Base-by-base conservation (phyloP, 2,329 filamentous ascomycete species). In the Monilinia laxa region DNA sequence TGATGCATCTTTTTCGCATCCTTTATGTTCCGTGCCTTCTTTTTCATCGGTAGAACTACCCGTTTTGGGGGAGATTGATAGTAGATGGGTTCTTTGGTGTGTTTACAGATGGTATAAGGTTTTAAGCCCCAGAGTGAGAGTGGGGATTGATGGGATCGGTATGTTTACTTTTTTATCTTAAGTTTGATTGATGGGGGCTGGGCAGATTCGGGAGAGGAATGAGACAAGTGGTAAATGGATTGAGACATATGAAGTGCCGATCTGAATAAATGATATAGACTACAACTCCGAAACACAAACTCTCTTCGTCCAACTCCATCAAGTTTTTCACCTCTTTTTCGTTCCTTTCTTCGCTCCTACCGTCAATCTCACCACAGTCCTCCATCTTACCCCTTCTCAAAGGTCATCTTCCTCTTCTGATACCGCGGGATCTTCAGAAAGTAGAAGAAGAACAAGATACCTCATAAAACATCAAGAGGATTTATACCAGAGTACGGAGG, bases 61-160 rank as follows among this genome's bases (percentile, higher is more conserved):
- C 1, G 72, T 82, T 2, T 70, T 80, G 0, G 77, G 78, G 10
- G 68, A 74, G 16, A 65, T 85, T 31, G 85, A 88, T 70, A 93
- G 90, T 12, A 83, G 91, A 54, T 86, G 83, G 78, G 75, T 91
- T 7, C 82, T 96, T 23, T 79, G 84, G 58, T 82, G 83, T 71
- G 88, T 96, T 66, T 96, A 92, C 75, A 85, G 87, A 52, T 93
- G 90, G 90, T 94, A 96, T 78, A 91, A 92, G 74, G 90, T 94
- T 70, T 81, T 96, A 75, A 92, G 88, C 69, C 93, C 93, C 0
- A 80, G 82, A 23, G 90, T 95, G 70, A 82, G 88, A 54, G 79
- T 94, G 16, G 79, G 83, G 1, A 81, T 97, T 23, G 84, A 92
- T 69, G 84, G 83, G 4, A 77, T 78, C 54, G 81, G 84, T 85